phyloP scores from a whole-genome alignment of 83 land plant genomes.

The Diphasiastrum complanatum region DNA sequence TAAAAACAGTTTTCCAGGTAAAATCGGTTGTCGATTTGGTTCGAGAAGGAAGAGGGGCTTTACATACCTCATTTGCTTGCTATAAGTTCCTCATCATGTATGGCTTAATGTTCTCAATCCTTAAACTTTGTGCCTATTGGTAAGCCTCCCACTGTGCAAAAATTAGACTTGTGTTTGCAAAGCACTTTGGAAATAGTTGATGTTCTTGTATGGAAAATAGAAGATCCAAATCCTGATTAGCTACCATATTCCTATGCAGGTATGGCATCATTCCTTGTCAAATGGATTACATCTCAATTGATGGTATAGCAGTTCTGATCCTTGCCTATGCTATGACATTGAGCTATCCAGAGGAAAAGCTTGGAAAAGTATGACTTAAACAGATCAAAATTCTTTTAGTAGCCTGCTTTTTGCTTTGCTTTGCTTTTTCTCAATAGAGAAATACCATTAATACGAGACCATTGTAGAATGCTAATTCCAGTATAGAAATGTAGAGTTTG shows the following conservation, averaged over 20 bases:
- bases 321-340: slow-evolving; percentile 46
- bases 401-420: not conserved
- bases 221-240: no score
- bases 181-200: no score
- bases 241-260: slow-evolving; percentile 29
- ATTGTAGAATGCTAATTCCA: no score
- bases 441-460: no score
- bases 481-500: not conserved
- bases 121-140: slow-evolving; percentile 41
- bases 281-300: slow-evolving; percentile 40
- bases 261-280: slow-evolving; percentile 42
- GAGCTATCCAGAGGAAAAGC: slow-evolving; percentile 36
- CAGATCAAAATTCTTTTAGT: no score
- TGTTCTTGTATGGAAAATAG: no score
- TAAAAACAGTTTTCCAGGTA: slow-evolving; percentile 14
- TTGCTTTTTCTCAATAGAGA: not conserved
- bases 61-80: slow-evolving; percentile 45
- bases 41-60: slow-evolving; percentile 36
- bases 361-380: slow-evolving; percentile 25
- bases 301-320: slow-evolving; percentile 41
- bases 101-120: slow-evolving; percentile 41
- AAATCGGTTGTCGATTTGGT: slow-evolving; percentile 33
- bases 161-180: not conserved
- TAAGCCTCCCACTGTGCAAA: slow-evolving; percentile 6
- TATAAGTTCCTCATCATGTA: slow-evolving; percentile 44